Percentiles rank a stretch among this genome's conserved stretches.
Conservation (phyloP, 257 asterid genomes). For the Nicotiana paniculata region DNA sequence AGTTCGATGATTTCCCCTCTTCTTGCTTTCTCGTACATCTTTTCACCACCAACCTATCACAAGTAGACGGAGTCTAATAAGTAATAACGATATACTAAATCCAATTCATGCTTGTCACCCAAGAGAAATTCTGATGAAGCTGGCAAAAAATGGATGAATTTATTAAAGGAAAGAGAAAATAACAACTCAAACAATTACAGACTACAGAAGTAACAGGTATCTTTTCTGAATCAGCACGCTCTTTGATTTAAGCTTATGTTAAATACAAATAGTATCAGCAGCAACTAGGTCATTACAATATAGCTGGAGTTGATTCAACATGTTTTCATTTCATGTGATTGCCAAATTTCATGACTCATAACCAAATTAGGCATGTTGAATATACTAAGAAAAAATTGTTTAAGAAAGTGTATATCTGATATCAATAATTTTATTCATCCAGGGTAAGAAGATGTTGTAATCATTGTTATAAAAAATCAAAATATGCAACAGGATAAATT, state of each 20-base stretch:
- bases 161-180: neutral
- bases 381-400: neutral
- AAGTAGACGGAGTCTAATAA: slow-evolving; percentile 5
- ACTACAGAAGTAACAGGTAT: neutral
- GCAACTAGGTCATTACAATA: neutral
- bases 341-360: neutral
- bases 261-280: neutral
- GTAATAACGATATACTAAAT: neutral
- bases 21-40: slow-evolving; percentile 96
- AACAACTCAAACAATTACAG: neutral
- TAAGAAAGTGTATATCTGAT: neutral
- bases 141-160: neutral
- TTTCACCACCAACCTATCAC: slow-evolving; percentile 88
- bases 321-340: neutral
- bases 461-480: neutral
- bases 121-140: neutral
- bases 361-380: neutral
- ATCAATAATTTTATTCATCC: neutral
- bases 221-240: neutral
- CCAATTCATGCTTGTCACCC: neutral
- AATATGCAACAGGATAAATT: slow-evolving; percentile 4
- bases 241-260: neutral
- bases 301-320: slow-evolving; percentile 8
- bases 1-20: slow-evolving; percentile 94
- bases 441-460: neutral